phyloP scores from a whole-genome alignment of 2,329 filamentous ascomycete species.

The Ramularia endophylla region DNA sequence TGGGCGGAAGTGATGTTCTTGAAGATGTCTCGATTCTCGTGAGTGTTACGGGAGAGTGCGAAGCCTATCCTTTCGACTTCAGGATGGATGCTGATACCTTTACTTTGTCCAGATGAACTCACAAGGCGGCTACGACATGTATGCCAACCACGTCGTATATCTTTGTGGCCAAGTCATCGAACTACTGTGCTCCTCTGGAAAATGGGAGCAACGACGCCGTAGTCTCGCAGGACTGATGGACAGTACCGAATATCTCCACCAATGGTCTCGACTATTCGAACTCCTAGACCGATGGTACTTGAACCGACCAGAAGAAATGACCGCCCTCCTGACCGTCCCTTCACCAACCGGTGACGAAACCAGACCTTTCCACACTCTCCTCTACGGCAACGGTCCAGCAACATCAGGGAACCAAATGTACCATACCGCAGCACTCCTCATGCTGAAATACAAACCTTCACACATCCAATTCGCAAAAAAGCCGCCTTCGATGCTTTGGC shows the following conservation, averaged over 20 bases:
- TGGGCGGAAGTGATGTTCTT: conserved; percentile 34
- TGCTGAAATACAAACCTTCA: conserved; percentile 47
- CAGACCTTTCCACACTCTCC: conserved; percentile 35
- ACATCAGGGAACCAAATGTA: conserved; percentile 50
- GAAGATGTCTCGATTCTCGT: conserved; percentile 32
- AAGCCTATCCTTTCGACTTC: no score
- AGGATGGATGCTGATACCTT: no score
- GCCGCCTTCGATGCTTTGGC: conserved; percentile 42
- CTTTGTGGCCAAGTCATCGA: conserved; percentile 45
- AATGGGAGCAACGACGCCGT: conserved; percentile 25
- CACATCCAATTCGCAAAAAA: conserved; percentile 24
- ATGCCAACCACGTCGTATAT: conserved; percentile 56
- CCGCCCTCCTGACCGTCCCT: conserved; percentile 31
- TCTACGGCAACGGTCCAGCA: conserved; percentile 43
- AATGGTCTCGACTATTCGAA: conserved; percentile 31
- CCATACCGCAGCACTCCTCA: conserved; percentile 49
- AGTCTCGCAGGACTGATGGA: conserved; percentile 18
- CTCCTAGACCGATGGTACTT: conserved; percentile 30
- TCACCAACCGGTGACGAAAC: conserved; percentile 11
- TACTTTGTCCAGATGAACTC: conserved; percentile 33
- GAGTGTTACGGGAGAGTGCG: no score
- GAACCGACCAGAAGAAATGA: conserved; percentile 29
- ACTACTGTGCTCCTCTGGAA: conserved; percentile 26
- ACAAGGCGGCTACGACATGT: conserved; percentile 43
- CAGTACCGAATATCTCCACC: conserved; percentile 24